Conservation (phyloP, 2,329 filamentous ascomycete genomes). For the Cryphonectria japonica region DNA sequence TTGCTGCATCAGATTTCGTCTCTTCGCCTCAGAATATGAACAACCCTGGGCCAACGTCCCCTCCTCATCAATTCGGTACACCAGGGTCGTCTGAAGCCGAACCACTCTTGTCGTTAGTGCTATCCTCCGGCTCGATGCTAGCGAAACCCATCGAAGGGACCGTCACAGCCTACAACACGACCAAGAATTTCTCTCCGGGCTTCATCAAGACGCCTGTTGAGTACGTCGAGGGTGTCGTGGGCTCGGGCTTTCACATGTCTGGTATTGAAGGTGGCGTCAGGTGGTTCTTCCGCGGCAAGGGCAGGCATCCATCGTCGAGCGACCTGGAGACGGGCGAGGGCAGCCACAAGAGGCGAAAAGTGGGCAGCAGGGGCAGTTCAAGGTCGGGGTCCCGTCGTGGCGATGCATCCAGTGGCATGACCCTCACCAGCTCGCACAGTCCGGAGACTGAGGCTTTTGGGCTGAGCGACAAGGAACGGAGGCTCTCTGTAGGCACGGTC, state of each 20-base stretch:
- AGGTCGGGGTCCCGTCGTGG: slow-evolving; percentile 37
- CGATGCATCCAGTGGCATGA: slow-evolving; percentile 24
- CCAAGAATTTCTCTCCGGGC: slow-evolving; percentile 87
- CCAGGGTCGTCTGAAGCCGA: slow-evolving; percentile 62
- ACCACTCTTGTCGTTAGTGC: slow-evolving; percentile 83
- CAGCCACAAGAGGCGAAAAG: slow-evolving; percentile 64
- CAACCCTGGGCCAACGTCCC: slow-evolving; percentile 45
- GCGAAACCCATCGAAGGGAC: slow-evolving; percentile 85
- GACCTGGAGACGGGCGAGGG: slow-evolving; percentile 51
- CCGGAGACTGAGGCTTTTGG: slow-evolving; percentile 32
- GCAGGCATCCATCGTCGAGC: slow-evolving; percentile 54
- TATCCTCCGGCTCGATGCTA: slow-evolving; percentile 84
- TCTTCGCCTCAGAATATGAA: slow-evolving; percentile 61
- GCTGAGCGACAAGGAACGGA: slow-evolving; percentile 46
- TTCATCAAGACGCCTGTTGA: slow-evolving; percentile 83
- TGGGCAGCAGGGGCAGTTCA: slow-evolving; percentile 47
- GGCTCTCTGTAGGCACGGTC: slow-evolving; percentile 68
- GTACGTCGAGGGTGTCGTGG: slow-evolving; percentile 87
- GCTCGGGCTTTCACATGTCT: slow-evolving; percentile 79
- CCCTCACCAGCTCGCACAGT: slow-evolving; percentile 29
- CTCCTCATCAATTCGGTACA: slow-evolving; percentile 42
- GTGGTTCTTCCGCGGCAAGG: slow-evolving; percentile 71
- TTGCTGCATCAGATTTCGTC: slow-evolving; percentile 59
- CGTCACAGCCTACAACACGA: slow-evolving; percentile 80
- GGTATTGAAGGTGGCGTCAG: slow-evolving; percentile 86